Percentiles rank a stretch among this genome's conserved stretches.
Conservation (phyloP, 345 rosid species). For the Eucalyptus pauciflora region DNA sequence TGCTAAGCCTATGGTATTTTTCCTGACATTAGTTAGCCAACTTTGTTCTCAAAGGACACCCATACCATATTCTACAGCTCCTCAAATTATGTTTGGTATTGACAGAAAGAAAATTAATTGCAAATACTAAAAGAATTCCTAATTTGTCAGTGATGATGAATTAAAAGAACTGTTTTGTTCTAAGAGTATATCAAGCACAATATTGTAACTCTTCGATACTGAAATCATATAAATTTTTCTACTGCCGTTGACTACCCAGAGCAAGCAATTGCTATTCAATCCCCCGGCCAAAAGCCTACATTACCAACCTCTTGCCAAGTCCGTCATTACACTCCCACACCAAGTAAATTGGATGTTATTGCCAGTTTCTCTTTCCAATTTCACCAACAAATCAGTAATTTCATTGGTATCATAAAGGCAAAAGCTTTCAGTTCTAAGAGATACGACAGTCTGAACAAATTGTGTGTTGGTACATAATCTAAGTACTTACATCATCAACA, state of each 20-base stretch:
- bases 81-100: not conserved
- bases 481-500: constrained; percentile 37
- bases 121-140: not conserved
- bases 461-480: not conserved
- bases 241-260: not conserved
- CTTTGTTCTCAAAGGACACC: not conserved
- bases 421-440: not conserved
- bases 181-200: not conserved
- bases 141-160: not conserved
- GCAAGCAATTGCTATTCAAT: not conserved
- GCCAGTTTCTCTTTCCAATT: not conserved
- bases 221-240: not conserved
- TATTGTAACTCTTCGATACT: not conserved
- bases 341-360: not conserved
- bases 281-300: not conserved
- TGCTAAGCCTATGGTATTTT: not conserved
- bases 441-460: not conserved
- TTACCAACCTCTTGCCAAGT: not conserved
- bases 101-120: not conserved
- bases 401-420: not conserved
- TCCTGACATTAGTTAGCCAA: not conserved
- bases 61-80: not conserved
- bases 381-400: not conserved
- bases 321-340: not conserved
- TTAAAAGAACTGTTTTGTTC: not conserved